phyloP scores from a whole-genome alignment of 208 protist species.

The Endotrypanum monterogeii region DNA sequence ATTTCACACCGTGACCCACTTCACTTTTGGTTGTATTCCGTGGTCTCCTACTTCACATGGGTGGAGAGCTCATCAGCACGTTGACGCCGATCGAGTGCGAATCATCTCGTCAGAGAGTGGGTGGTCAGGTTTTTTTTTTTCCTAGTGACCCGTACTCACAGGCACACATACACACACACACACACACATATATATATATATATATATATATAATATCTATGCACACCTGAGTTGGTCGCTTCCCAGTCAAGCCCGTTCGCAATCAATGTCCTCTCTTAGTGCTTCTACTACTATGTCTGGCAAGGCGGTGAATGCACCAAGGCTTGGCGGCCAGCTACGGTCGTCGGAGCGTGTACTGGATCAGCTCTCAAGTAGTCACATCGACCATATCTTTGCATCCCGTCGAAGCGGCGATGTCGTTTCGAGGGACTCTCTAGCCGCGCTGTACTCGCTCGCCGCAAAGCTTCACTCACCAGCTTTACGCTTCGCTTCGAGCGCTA shows the following conservation, averaged over 20 bases:
- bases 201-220: background rate
- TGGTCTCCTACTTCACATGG: background rate
- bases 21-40: constrained; percentile 1
- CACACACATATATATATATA: background rate
- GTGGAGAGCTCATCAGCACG: background rate
- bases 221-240: background rate
- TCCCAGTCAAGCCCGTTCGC: background rate
- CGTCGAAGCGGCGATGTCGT: constrained; percentile 36
- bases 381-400: constrained; percentile 55
- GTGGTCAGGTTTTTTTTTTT: background rate
- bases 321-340: constrained; percentile 19
- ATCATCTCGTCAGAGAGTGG: background rate
- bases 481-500: constrained; percentile 51
- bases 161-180: background rate
- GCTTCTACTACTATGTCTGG: background rate
- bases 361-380: constrained; percentile 22
- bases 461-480: constrained; percentile 73
- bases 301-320: constrained; percentile 9
- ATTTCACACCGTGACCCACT: background rate
- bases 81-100: background rate
- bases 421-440: constrained; percentile 64
- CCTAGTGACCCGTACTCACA: background rate
- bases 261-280: constrained; percentile 6
- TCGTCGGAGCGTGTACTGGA: constrained; percentile 38
- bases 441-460: constrained; percentile 75